These are phyloP conservation scores for Arctostaphylos glauca DNA, from an alignment of 148 eudicot species.

Conservation along the genomic window DNA sequence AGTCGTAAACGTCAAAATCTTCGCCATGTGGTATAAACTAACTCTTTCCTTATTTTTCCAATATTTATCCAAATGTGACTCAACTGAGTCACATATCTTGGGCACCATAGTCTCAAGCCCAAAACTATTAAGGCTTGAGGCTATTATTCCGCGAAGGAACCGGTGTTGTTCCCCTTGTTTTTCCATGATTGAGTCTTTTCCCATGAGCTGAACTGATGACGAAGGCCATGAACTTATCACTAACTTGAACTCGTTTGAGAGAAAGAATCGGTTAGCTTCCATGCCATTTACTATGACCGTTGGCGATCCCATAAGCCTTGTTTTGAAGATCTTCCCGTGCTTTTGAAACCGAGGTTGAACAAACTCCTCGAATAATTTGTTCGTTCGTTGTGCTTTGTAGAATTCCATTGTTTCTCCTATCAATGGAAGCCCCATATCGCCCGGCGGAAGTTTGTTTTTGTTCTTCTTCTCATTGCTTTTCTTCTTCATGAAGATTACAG, in stretches of 20 bases:
- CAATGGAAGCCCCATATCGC: slow-evolving; percentile 68
- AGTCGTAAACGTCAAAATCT: slow-evolving; percentile 50
- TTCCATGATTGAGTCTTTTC: slow-evolving; percentile 69
- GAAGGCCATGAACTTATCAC: slow-evolving; percentile 89
- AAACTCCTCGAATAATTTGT: slow-evolving; percentile 58
- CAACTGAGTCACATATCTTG: slow-evolving; percentile 38
- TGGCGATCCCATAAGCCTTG: slow-evolving; percentile 68
- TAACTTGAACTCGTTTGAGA: slow-evolving; percentile 76
- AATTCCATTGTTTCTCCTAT: slow-evolving; percentile 73
- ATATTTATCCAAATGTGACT: slow-evolving; percentile 33
- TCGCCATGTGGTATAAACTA: slow-evolving; percentile 39
- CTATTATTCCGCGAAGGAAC: slow-evolving; percentile 45
- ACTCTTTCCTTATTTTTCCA: slow-evolving; percentile 34
- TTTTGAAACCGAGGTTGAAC: slow-evolving; percentile 46
- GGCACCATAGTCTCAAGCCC: slow-evolving; percentile 57
- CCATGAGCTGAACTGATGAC: slow-evolving; percentile 77
- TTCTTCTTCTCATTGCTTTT: background rate
- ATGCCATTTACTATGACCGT: slow-evolving; percentile 63
- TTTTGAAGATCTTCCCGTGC: slow-evolving; percentile 68
- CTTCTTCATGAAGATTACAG: slow-evolving; percentile 12
- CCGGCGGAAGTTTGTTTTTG: slow-evolving; percentile 52
- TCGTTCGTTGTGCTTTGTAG: slow-evolving; percentile 54
- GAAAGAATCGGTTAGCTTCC: slow-evolving; percentile 60
- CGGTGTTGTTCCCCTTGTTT: slow-evolving; percentile 62
- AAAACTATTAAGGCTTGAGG: slow-evolving; percentile 38